phyloP scores from a whole-genome alignment of 805 yeast species.

The Sungouiella thailandica region DNA sequence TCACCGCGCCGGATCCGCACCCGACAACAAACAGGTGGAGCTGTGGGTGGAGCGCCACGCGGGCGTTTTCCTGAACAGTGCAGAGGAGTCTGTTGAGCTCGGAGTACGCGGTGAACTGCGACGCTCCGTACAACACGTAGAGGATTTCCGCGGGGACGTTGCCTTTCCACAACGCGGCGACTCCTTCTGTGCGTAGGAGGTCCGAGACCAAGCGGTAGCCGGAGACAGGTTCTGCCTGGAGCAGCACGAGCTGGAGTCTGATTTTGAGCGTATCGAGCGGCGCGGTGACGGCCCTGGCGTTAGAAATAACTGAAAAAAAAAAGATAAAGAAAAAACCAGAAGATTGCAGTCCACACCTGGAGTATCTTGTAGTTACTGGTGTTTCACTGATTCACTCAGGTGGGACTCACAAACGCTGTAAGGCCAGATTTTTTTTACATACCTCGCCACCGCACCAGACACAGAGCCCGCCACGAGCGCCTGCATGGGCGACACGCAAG shows the following conservation, averaged over 20 bases:
- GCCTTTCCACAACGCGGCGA: constrained; percentile 88
- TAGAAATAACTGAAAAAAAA: constrained; percentile 1
- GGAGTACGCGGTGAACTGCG: constrained; percentile 75
- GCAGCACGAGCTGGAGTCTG: constrained; percentile 58
- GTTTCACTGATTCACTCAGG: too few relatives aligned
- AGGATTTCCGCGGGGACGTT: constrained; percentile 86
- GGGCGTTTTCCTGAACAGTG: constrained; percentile 17
- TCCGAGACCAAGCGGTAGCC: constrained; percentile 35
- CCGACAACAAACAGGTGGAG: constrained; percentile 59
- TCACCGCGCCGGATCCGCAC: constrained; percentile 66
- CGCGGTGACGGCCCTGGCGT: constrained; percentile 54
- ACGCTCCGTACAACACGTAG: constrained; percentile 80
- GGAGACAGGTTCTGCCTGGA: constrained; percentile 4
- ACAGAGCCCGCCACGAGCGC: constrained; percentile 64
- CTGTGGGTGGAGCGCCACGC: constrained; percentile 25
- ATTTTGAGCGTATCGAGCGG: constrained; percentile 80
- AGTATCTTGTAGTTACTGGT: too few relatives aligned
- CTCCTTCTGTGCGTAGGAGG: constrained; percentile 60
- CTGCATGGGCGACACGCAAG: constrained; percentile 46
- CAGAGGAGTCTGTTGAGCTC: constrained; percentile 43
- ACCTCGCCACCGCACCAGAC: constrained; percentile 37
- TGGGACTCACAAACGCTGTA: too few relatives aligned
- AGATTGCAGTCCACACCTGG: too few relatives aligned
- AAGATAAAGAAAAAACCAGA: not conserved
- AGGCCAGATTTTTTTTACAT: too few relatives aligned